phyloP scores from a whole-genome alignment of 768 basidiomycete species.

The Suillus hirtellus region DNA sequence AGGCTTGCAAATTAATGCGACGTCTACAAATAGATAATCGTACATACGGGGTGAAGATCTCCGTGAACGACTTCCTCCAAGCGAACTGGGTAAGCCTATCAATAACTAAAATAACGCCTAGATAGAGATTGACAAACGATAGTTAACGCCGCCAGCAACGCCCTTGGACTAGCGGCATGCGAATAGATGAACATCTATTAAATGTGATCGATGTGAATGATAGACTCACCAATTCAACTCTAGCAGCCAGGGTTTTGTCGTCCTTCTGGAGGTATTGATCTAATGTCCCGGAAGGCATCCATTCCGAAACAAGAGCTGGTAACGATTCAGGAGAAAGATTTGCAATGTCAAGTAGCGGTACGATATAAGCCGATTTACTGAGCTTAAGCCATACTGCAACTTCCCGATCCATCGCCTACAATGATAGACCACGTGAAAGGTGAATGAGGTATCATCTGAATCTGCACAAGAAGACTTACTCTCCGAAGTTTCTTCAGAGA shows the following conservation, averaged over 20 bases:
- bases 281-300: not conserved
- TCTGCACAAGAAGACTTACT: not conserved
- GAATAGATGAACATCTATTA: not conserved
- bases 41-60: constrained; percentile 17
- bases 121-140: constrained; percentile 12
- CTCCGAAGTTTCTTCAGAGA: not conserved
- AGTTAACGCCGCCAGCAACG: constrained; percentile 14
- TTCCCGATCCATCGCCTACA: not conserved
- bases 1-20: not conserved
- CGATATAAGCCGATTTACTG: not conserved
- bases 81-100: constrained; percentile 14
- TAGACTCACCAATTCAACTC: not conserved
- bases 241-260: not conserved
- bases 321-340: not conserved
- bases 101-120: not conserved
- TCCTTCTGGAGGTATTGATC: not conserved
- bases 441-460: not conserved
- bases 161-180: constrained; percentile 13
- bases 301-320: not conserved
- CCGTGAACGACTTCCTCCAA: constrained; percentile 18
- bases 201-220: not conserved
- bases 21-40: not conserved
- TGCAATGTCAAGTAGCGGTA: not conserved
- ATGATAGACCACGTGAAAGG: not conserved
- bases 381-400: not conserved